These are phyloP conservation scores for Galeopsis tetrahit DNA, from an alignment of 257 asterid species.

Conservation along the genomic window DNA sequence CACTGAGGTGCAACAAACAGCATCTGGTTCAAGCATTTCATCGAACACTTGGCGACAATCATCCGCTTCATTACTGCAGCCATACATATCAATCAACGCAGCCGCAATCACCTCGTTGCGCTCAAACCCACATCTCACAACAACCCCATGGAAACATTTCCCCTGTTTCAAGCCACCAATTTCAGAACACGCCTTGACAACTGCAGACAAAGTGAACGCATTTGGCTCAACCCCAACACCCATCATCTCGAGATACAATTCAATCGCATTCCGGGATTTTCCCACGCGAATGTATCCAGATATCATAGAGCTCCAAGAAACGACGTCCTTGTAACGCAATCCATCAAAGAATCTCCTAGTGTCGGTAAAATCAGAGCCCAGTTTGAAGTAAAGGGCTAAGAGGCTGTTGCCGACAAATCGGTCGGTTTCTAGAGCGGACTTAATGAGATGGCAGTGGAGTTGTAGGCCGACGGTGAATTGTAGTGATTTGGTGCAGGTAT, in stretches of 20 bases:
- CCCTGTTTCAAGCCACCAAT: slow-evolving; percentile 17
- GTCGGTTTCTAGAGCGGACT: slow-evolving; percentile 65
- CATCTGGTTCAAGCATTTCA: slow-evolving; percentile 78
- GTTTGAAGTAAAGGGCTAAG: slow-evolving; percentile 52
- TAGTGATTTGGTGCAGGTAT: slow-evolving; percentile 52
- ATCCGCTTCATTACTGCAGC: slow-evolving; percentile 44
- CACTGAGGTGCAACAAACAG: slow-evolving; percentile 77
- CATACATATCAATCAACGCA: slow-evolving; percentile 87
- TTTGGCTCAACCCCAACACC: slow-evolving; percentile 27
- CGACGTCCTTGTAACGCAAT: slow-evolving; percentile 67
- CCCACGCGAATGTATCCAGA: slow-evolving; percentile 71
- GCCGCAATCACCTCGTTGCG: slow-evolving; percentile 37
- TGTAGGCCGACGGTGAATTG: slow-evolving; percentile 65
- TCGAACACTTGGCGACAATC: slow-evolving; percentile 61
- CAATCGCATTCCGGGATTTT: slow-evolving; percentile 27
- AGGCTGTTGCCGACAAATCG: slow-evolving; percentile 82
- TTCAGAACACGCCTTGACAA: slow-evolving; percentile 30
- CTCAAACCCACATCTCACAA: slow-evolving; percentile 33
- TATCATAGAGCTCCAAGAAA: slow-evolving; percentile 86
- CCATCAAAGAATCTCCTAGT: slow-evolving; percentile 32
- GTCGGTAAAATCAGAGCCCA: slow-evolving; percentile 22
- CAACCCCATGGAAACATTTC: slow-evolving; percentile 29
- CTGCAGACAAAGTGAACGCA: slow-evolving; percentile 31
- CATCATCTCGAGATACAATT: slow-evolving; percentile 26
- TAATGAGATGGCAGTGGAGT: slow-evolving; percentile 68